Conservation (phyloP, 257 asterid species). For the Pogostemon cablin region DNA sequence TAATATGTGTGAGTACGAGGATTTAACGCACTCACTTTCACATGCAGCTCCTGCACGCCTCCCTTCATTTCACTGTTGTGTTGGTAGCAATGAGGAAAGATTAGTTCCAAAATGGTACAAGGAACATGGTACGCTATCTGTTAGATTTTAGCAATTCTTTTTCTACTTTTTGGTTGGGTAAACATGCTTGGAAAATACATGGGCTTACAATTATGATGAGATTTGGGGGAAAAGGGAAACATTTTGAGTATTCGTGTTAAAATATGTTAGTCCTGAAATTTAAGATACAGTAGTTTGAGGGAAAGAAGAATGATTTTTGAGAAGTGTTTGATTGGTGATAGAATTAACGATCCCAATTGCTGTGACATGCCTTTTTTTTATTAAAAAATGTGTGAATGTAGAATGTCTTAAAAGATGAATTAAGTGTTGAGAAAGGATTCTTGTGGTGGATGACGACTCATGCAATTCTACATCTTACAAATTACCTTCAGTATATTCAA, state of each 20-base stretch:
- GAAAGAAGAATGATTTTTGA: constrained; percentile 11
- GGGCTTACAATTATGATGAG: background rate
- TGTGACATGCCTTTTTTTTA: background rate
- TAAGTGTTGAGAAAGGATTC: background rate
- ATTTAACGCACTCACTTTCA: constrained; percentile 29
- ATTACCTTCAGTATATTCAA: background rate
- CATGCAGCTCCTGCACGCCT: constrained; percentile 87
- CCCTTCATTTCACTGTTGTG: constrained; percentile 92
- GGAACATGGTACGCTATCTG: constrained; percentile 65
- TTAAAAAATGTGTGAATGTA: background rate
- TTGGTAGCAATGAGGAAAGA: constrained; percentile 82
- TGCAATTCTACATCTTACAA: constrained; percentile 21
- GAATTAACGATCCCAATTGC: background rate
- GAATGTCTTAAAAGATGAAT: background rate
- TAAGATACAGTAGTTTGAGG: background rate
- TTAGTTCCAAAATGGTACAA: constrained; percentile 84
- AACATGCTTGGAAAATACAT: background rate
- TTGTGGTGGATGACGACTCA: background rate
- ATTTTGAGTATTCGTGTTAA: background rate
- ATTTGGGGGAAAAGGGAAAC: background rate
- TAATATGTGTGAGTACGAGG: constrained; percentile 1
- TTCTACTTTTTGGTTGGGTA: constrained; percentile 17
- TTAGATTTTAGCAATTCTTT: background rate
- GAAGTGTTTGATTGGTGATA: constrained; percentile 11
- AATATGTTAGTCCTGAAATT: background rate